These are phyloP conservation scores for Aquilaria yunnanensis DNA, from an alignment of 345 rosid genomes.

Conservation along the genomic window DNA sequence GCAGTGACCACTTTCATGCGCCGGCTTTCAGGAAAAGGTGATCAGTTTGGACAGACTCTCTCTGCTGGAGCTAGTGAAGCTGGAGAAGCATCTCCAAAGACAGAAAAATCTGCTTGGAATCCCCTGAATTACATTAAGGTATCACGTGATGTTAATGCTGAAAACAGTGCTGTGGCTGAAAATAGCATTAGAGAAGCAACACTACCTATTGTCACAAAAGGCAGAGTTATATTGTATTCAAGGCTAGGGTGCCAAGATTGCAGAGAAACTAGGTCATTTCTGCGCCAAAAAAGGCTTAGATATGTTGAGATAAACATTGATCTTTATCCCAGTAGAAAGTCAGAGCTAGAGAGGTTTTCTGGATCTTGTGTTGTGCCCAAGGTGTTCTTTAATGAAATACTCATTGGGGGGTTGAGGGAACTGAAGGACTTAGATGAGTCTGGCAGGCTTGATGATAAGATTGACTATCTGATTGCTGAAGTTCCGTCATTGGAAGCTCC, in stretches of 20 bases:
- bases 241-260: conserved; percentile 63
- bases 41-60: conserved; percentile 18
- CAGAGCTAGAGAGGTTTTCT: conserved; percentile 57
- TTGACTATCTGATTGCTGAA: conserved; percentile 45
- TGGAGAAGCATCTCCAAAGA: conserved; percentile 27
- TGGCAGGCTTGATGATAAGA: conserved; percentile 68
- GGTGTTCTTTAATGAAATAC: conserved; percentile 63
- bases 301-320: conserved; percentile 79
- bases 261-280: conserved; percentile 50
- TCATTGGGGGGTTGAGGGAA: conserved; percentile 59
- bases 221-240: conserved; percentile 65
- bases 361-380: conserved; percentile 69
- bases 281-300: conserved; percentile 54
- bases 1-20: conserved; percentile 60
- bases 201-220: conserved; percentile 47
- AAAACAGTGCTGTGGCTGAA: conserved; percentile 22
- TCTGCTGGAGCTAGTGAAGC: conserved; percentile 25
- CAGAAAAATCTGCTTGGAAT: conserved; percentile 54
- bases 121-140: conserved; percentile 51
- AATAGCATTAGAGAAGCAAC: conserved; percentile 21
- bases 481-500: conserved; percentile 62
- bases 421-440: conserved; percentile 54
- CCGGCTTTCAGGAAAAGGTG: conserved; percentile 43
- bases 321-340: conserved; percentile 63
- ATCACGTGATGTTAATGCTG: conserved; percentile 38